phyloP scores from a whole-genome alignment of 345 rosid species.

The Durio zibethinus region DNA sequence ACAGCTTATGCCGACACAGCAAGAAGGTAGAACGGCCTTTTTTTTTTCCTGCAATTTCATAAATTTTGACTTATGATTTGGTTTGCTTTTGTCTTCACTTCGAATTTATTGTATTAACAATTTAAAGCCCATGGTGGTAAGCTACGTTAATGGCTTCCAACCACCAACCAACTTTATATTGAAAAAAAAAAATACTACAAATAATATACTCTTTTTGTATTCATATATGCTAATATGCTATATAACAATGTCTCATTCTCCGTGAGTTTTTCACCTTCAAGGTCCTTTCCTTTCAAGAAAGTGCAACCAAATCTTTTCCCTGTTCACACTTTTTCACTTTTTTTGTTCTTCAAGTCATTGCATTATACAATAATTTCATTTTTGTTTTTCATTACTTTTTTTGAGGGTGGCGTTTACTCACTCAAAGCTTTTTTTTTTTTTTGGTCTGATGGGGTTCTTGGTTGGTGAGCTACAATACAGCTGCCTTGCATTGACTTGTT shows the following conservation, averaged over 20 bases:
- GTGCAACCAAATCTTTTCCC: conserved; percentile 6
- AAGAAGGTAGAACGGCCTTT: not conserved
- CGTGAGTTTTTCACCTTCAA: not conserved
- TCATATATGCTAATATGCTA: not conserved
- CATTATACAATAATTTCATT: not conserved
- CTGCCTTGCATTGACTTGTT: conserved; percentile 51
- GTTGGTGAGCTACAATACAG: conserved; percentile 62
- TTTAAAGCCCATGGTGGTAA: not conserved
- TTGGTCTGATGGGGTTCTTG: conserved; percentile 19
- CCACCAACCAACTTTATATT: not conserved
- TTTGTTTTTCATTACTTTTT: not conserved
- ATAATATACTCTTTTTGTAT: not conserved
- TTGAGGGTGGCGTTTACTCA: not conserved
- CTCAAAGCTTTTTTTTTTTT: not conserved
- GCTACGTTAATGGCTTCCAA: conserved; percentile 6
- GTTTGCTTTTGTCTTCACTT: conserved; percentile 1
- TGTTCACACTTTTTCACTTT: conserved; percentile 12
- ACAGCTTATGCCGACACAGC: not conserved
- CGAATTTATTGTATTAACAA: not conserved
- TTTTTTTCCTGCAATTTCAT: not conserved
- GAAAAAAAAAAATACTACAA: not conserved
- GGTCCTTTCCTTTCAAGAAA: not conserved
- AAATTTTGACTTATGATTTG: not conserved
- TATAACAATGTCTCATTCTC: conserved; percentile 5
- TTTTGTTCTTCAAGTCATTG: not conserved